Percentiles rank a stretch among this genome's conserved stretches.
phyloP scores from a whole-genome alignment of 139 green algal genomes.

The Desmodesmus armatus region DNA sequence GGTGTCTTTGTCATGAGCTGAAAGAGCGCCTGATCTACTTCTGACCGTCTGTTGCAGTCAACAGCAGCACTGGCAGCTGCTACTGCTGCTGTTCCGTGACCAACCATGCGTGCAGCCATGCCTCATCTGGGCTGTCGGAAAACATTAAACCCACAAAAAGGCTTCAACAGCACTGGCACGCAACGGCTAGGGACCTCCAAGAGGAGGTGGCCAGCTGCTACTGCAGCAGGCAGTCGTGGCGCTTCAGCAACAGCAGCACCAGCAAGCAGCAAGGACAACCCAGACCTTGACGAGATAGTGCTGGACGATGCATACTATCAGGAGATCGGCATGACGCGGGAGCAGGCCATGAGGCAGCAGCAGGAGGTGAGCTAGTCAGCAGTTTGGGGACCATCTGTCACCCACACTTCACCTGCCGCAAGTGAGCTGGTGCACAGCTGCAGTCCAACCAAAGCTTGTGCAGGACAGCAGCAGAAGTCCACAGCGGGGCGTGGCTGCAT shows the following conservation, averaged over 20 bases:
- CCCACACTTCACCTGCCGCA: not conserved
- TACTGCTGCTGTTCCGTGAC: too few species aligned
- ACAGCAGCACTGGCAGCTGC: too few species aligned
- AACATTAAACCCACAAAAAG: too few species aligned
- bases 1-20: too few species aligned
- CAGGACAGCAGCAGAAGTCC: not conserved
- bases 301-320: constrained; percentile 60
- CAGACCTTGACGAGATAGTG: constrained; percentile 53
- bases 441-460: not conserved
- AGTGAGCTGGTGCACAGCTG: not conserved
- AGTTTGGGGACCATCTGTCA: not conserved
- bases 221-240: not conserved
- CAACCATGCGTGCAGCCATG: too few species aligned
- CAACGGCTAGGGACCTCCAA: not conserved
- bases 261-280: constrained; percentile 24
- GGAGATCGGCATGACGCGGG: constrained; percentile 53
- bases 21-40: too few species aligned
- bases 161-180: too few species aligned
- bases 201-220: not conserved
- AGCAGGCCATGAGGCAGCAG: constrained; percentile 24
- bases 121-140: too few species aligned
- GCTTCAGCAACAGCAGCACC: not conserved
- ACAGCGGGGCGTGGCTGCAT: too few species aligned
- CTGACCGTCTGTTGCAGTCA: too few species aligned
- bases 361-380: not conserved